A percentile compares a stretch with the other conserved stretches of the same genome.
Evolutionary conservation across 2,329 filamentous ascomycete genomes (phyloP).

Genomic region (Escovopsis weberi): DNA sequence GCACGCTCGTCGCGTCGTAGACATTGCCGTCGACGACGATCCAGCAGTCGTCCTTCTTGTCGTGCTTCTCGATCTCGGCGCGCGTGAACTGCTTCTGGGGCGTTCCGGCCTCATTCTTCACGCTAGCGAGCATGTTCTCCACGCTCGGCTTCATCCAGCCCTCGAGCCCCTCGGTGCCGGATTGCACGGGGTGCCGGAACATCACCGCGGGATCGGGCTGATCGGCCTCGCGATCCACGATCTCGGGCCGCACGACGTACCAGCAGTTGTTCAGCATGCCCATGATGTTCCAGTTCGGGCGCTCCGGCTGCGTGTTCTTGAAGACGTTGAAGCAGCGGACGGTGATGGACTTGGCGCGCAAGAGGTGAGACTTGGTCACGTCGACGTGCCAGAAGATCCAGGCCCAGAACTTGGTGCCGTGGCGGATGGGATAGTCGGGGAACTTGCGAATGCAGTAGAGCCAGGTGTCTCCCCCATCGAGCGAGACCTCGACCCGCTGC

Average conservation of each 20-base stretch:
- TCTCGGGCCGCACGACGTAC: constrained; percentile 49
- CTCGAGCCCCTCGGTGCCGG: constrained; percentile 36
- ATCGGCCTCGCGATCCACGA: constrained; percentile 72
- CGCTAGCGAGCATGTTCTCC: constrained; percentile 41
- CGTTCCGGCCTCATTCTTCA: constrained; percentile 39
- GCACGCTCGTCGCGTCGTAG: constrained; percentile 69
- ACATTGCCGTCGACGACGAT: constrained; percentile 82
- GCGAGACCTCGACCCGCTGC: constrained; percentile 66
- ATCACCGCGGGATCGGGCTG: constrained; percentile 72
- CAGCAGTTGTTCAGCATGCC: constrained; percentile 99
- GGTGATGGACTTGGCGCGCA: constrained; percentile 54
- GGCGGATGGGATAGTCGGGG: constrained; percentile 52
- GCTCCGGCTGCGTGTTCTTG: constrained; percentile 72
- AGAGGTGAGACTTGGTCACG: constrained; percentile 47
- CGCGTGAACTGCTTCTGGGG: constrained; percentile 50
- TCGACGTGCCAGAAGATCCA: constrained; percentile 86
- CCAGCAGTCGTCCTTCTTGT: constrained; percentile 55
- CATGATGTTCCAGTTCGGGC: constrained; percentile 92
- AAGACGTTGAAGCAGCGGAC: constrained; percentile 82
- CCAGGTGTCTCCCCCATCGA: constrained; percentile 56
- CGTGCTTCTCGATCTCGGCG: constrained; percentile 57
- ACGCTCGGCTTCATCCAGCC: constrained; percentile 31
- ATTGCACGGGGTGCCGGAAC: constrained; percentile 79
- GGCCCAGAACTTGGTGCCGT: constrained; percentile 62
- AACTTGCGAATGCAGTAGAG: neutral